Evolutionary conservation across 768 basidiomycete species (phyloP).

Genomic region (Boletus eberwhitei): DNA sequence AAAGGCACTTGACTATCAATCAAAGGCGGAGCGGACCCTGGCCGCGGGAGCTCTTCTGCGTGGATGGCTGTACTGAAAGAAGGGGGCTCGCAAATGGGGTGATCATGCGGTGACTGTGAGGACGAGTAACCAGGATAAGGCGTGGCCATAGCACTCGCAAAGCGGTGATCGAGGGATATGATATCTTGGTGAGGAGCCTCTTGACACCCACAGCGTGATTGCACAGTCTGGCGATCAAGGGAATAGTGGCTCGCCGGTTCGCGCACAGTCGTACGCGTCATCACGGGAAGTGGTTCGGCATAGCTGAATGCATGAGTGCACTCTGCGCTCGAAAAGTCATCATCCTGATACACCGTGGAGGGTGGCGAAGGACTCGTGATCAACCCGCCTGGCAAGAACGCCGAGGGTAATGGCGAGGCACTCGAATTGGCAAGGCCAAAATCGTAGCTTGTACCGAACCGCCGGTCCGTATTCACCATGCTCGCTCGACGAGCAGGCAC

Average conservation of each 20-base stretch:
- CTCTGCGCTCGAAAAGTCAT: slow-evolving; percentile 19
- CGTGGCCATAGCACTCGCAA: slow-evolving; percentile 22
- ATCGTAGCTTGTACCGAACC: slow-evolving; percentile 5
- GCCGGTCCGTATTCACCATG: slow-evolving; percentile 11
- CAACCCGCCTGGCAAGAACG: slow-evolving; percentile 13
- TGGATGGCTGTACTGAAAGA: slow-evolving; percentile 27
- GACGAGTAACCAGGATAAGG: slow-evolving; percentile 30
- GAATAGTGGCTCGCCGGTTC: slow-evolving; percentile 9
- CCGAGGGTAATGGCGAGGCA: slow-evolving; percentile 11
- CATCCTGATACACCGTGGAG: slow-evolving; percentile 23
- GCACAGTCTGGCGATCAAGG: slow-evolving; percentile 19
- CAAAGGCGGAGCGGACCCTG: slow-evolving; percentile 30
- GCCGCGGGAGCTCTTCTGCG: slow-evolving; percentile 20
- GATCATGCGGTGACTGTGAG: slow-evolving; percentile 31
- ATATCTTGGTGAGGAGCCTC: slow-evolving; percentile 17
- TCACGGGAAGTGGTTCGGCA: slow-evolving; percentile 10
- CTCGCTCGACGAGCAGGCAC: slow-evolving; percentile 15
- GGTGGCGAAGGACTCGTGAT: slow-evolving; percentile 23
- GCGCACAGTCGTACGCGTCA: slow-evolving; percentile 14
- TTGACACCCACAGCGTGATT: slow-evolving; percentile 15
- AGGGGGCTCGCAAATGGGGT: slow-evolving; percentile 23
- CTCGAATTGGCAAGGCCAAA: slow-evolving; percentile 1
- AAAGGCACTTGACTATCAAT: slow-evolving; percentile 29
- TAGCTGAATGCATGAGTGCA: slow-evolving; percentile 11
- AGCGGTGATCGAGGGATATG: slow-evolving; percentile 25